phyloP scores from a whole-genome alignment of 805 yeast genomes.

The Limtongia smithiae region DNA sequence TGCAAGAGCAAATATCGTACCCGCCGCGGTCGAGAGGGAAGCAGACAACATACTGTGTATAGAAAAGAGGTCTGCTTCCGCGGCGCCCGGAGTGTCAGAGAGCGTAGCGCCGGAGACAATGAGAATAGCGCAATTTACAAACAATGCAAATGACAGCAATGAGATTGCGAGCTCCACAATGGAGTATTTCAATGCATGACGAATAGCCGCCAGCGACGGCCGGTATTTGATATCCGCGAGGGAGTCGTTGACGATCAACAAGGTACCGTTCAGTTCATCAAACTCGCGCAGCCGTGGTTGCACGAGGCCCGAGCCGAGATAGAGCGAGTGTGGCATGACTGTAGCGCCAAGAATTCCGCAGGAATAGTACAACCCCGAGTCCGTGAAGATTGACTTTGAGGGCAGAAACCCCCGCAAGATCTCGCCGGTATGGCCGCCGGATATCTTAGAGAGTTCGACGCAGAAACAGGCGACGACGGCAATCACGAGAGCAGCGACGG shows the following conservation, averaged over 20 bases:
- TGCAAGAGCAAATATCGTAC: conserved; percentile 81
- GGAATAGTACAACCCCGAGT: conserved; percentile 69
- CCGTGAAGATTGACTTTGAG: conserved; percentile 46
- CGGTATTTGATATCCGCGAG: conserved; percentile 43
- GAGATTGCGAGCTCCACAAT: conserved; percentile 67
- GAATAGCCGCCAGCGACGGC: conserved; percentile 72
- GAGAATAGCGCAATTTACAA: conserved; percentile 79
- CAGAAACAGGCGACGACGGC: conserved; percentile 84
- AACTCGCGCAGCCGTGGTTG: conserved; percentile 79
- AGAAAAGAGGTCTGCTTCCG: conserved; percentile 78
- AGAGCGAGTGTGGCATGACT: conserved; percentile 91
- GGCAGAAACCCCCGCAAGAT: conserved; percentile 70
- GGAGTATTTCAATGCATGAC: conserved; percentile 67
- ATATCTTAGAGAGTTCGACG: conserved; percentile 69
- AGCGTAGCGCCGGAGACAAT: conserved; percentile 79
- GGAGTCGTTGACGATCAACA: conserved; percentile 41
- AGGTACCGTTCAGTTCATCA: conserved; percentile 65
- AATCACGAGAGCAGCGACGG: conserved; percentile 71
- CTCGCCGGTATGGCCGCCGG: conserved; percentile 46
- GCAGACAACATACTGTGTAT: conserved; percentile 62
- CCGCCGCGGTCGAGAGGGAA: conserved; percentile 70
- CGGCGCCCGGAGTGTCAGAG: conserved; percentile 58
- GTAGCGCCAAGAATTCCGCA: conserved; percentile 91
- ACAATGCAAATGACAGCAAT: conserved; percentile 73
- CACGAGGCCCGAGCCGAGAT: conserved; percentile 83